Conservation (phyloP, 75 land plant genomes). For the Sequoia sempervirens region DNA sequence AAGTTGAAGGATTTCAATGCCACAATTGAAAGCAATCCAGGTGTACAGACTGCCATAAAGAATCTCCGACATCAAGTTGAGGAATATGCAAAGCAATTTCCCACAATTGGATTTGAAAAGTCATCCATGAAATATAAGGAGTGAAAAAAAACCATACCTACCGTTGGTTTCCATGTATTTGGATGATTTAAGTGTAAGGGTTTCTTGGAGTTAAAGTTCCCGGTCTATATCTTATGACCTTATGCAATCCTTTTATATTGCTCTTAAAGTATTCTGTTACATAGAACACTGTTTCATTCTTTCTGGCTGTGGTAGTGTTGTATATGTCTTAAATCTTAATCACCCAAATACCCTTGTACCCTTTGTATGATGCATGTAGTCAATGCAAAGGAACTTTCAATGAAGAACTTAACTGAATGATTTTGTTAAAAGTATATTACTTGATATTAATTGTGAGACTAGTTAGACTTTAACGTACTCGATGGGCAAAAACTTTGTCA, state of each 20-base stretch:
- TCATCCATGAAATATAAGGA: conserved; percentile 85
- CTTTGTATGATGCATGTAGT: not conserved
- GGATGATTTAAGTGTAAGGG: not conserved
- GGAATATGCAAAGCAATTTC: conserved; percentile 91
- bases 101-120: conserved; percentile 94
- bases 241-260: not conserved
- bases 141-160: conserved; percentile 9
- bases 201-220: not conserved
- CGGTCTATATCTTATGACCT: not conserved
- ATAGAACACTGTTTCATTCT: not conserved
- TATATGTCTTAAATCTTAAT: not conserved
- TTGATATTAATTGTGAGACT: not conserved
- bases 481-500: too few species aligned
- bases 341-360: not conserved
- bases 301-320: not conserved
- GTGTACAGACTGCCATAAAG: conserved; percentile 60
- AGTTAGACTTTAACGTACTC: too few species aligned
- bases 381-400: not conserved
- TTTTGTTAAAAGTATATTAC: too few species aligned
- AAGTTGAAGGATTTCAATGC: conserved; percentile 93
- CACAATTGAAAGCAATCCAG: conserved; percentile 46
- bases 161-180: not conserved
- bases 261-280: not conserved
- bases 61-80: conserved; percentile 77
- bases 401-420: not conserved